Base-by-base conservation (phyloP, 371 early-diverging fungal genomes). In the Rhizopus microsporus region DNA sequence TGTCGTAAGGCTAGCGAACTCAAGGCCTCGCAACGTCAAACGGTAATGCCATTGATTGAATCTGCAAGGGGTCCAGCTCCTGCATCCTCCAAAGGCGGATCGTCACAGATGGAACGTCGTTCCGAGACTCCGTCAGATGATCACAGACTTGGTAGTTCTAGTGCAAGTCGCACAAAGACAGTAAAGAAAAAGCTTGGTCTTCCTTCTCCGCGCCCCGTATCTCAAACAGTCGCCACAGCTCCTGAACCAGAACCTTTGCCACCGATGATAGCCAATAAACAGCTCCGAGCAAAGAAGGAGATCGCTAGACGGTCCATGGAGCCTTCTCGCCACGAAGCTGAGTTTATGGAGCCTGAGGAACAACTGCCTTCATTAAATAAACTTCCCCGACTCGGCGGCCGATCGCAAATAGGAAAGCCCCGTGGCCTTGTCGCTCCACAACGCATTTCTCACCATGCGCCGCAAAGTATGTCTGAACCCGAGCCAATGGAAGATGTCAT, bases 261-360 rank as follows among this genome's bases (percentile, higher is more conserved):
- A 15, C 91, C 89, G 2, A 64, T 93, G 2, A 56, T 89, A 3
- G 82, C 86, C 10, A 58, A 72, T n/a, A 93, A 94, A 58, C 89
- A 88, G 37, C 50, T 70, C 8, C 82, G 95, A 5, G 86, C 89
- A 23, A 78, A 81, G 16, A 85, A 86, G 17, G 94, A 95, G 51
- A 77, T 76, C 23, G 23, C 23, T 16, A 84, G 88, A 68, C 94
- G 88, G 91, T 78, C 78, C 15, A 87, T 91, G 56, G 95, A 95
- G 34, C 48, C 78, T 3, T 87, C 90, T 13, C 82, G 93, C 7
- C 62, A 68, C 30, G 67, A 73, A 59, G 74, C 71, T 0, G 71
- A 73, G 9, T 69, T 68, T 42, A 73, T 71, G 71, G 9, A n/a
- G 8, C 46, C 46, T 0, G 77, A 77, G 39, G 74, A 77, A 8